Conservation (phyloP, 441 rosid species). For the Cnidoscolus chayamansa region DNA sequence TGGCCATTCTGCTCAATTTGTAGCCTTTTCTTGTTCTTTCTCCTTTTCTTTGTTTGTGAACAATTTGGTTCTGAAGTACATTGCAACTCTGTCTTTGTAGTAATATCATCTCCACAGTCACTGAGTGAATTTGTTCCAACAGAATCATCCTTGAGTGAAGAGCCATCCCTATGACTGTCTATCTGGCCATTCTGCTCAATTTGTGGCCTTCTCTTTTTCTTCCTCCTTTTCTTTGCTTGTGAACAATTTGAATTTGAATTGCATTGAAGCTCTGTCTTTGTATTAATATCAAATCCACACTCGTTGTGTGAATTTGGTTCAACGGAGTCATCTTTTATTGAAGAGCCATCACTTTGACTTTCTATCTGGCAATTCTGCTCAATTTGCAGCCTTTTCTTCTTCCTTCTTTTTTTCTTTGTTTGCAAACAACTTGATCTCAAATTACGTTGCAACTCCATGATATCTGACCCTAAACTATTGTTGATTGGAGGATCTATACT, state of each 20-base stretch:
- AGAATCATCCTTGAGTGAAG: neutral
- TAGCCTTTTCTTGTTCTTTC: neutral
- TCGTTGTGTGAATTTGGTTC: neutral
- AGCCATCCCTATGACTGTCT: neutral
- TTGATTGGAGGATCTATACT: conserved; percentile 10
- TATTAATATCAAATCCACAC: neutral
- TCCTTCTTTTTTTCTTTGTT: conserved; percentile 1
- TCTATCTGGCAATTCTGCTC: neutral
- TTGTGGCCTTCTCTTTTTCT: neutral
- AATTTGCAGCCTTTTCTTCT: neutral
- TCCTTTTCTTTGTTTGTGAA: conserved; percentile 10
- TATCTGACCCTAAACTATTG: conserved; percentile 3
- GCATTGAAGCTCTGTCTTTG: neutral
- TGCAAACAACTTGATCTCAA: conserved; percentile 3
- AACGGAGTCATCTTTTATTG: neutral
- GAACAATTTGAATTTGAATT: conserved; percentile 7
- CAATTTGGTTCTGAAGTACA: neutral
- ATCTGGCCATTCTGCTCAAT: neutral
- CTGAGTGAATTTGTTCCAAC: neutral
- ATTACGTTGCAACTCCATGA: conserved; percentile 3
- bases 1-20: neutral
- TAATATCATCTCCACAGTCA: neutral
- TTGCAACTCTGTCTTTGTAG: neutral
- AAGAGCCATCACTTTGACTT: neutral
- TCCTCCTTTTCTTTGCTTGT: conserved; percentile 3